Evolutionary conservation across 345 rosid species (phyloP), one percentile per base, ranked within the genome.

Genomic region (Geranium brycei): DNA sequence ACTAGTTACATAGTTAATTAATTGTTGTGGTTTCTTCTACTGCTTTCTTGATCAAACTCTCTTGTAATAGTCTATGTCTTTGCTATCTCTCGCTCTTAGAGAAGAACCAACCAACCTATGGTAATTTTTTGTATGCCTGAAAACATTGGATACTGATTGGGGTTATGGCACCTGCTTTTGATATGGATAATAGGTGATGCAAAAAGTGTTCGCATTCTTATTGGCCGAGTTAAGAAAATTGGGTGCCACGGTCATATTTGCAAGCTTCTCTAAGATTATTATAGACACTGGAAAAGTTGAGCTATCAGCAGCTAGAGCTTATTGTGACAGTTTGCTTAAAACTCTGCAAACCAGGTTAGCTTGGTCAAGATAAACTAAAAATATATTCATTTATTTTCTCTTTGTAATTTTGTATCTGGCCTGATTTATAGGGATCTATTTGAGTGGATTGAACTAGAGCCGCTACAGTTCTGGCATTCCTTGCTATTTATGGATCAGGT

Each of bases 401-500:
- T 19, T 56, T 53, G 47, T 68, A 40, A 68, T 58, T 31, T 64
- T 64, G 58, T 66, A 68, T 69, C 58, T 67, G 64, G 64, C 41
- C 63, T 62, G 57, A 56, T 67, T 66, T 69, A 51, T 80, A 91
- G 98, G 67, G 93, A 89, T 71, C 77, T 87, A 51, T 89, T 89
- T 28, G 88, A 89, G 73, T 87, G 95, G 96, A 80, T 92, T 64
- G 85, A 82, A 77, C 89, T 92, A 65, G 96, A 92, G 75, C 88
- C 84, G 5, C 62, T 79, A 76, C 83, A 84, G 72, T 92, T 79
- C 77, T 89, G 96, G 98, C 84, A 87, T 74, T 84, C 95, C 19
- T 80, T 92, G 73, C 96, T 92, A 68, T 92, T 87, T 73, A 92
- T 89, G 98, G 98, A 92, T 75, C 88, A 89, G 98, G 98, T 91